Percentiles rank a stretch among this genome's conserved stretches.
Evolutionary conservation across 2,329 filamentous ascomycete species (phyloP).

Genomic region (Rutstroemia sp.): DNA sequence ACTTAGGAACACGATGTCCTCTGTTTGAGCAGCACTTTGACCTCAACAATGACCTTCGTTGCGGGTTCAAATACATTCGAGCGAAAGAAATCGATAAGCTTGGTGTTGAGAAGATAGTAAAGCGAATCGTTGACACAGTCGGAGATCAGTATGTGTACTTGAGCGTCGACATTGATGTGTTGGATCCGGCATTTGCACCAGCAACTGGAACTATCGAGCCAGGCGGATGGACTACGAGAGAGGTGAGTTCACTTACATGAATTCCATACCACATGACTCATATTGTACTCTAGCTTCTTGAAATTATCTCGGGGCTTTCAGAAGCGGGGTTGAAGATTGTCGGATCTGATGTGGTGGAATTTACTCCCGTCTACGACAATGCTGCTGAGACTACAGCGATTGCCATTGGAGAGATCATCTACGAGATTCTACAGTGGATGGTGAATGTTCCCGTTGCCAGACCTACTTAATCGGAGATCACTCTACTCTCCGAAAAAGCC

Average conservation of each 20-base stretch:
- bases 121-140: slow-evolving; percentile 25
- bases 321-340: slow-evolving; percentile 27
- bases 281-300: slow-evolving; percentile 17
- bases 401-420: slow-evolving; percentile 23
- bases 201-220: slow-evolving; percentile 29
- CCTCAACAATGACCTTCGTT: slow-evolving; percentile 26
- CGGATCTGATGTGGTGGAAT: slow-evolving; percentile 29
- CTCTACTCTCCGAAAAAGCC: too few relatives aligned
- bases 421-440: slow-evolving; percentile 29
- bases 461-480: neutral
- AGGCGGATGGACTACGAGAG: slow-evolving; percentile 30
- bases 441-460: slow-evolving; percentile 22
- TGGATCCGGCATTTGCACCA: slow-evolving; percentile 27
- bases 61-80: slow-evolving; percentile 25
- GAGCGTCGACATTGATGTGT: slow-evolving; percentile 28
- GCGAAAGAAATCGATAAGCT: slow-evolving; percentile 24
- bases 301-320: slow-evolving; percentile 25
- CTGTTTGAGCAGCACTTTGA: slow-evolving; percentile 24
- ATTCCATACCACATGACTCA: neutral
- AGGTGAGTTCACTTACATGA: slow-evolving; percentile 10
- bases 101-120: slow-evolving; percentile 21
- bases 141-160: slow-evolving; percentile 25
- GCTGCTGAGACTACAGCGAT: slow-evolving; percentile 27
- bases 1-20: slow-evolving; percentile 24
- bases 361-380: slow-evolving; percentile 27